Conservation (phyloP, 345 rosid species). For the Syzygium jambos region DNA sequence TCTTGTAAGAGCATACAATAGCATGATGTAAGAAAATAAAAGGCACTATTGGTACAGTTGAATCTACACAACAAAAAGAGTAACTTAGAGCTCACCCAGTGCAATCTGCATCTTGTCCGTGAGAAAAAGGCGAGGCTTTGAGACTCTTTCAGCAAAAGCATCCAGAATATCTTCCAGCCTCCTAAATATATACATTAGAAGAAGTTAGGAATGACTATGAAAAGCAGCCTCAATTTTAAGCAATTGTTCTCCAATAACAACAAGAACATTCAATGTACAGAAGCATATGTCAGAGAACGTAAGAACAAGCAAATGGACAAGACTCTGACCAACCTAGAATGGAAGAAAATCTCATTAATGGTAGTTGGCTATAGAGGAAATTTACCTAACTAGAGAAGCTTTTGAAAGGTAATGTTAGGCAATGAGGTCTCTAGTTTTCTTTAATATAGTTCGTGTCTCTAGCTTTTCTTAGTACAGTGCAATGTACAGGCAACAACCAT, state of each 20-base stretch:
- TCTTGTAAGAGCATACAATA: background rate
- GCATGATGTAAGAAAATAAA: background rate
- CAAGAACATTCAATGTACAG: background rate
- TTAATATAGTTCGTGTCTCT: background rate
- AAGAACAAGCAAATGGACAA: background rate
- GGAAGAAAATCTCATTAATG: background rate
- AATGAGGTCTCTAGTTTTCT: background rate
- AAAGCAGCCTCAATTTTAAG: background rate
- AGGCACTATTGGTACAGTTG: background rate
- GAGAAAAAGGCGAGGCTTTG: constrained; percentile 74
- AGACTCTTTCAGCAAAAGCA: constrained; percentile 85
- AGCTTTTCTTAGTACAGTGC: background rate
- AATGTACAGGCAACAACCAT: background rate
- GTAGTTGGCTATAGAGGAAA: background rate
- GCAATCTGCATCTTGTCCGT: constrained; percentile 95
- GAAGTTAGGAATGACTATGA: background rate
- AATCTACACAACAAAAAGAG: background rate
- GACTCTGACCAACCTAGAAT: background rate
- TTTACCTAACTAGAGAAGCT: background rate
- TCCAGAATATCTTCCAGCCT: constrained; percentile 81
- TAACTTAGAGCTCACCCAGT: constrained; percentile 42
- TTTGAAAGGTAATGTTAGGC: background rate
- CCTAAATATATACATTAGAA: constrained; percentile 26
- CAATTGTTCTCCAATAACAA: background rate
- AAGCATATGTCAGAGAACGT: background rate